Base-by-base conservation (phyloP, 192 early-diverging fungal genomes). In the Coemansia sp. region DNA sequence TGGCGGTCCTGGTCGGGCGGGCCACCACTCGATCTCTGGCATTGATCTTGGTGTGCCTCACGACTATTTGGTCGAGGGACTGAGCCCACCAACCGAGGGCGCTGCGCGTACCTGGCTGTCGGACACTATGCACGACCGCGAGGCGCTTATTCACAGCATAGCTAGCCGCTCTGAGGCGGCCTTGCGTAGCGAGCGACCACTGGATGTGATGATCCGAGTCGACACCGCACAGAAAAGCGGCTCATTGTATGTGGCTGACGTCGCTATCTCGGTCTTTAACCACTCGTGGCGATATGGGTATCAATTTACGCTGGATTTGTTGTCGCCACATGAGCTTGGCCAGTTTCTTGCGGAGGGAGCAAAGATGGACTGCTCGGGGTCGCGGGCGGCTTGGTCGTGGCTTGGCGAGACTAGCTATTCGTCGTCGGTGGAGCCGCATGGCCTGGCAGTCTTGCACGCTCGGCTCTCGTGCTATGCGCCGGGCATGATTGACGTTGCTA, bases 21-120 rank as follows among this genome's bases (percentile, higher is more conserved):
- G 96, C 1, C 94, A 98, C 68, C 94, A 96, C 60, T 94, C 92
- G 45, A 93, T 96, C 58, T 90, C 92, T 21, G 95, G 95, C 16
- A 94, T 95, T 48, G 95, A 96, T 65, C 72, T 95, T 5, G 89
- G 90, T 5, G 86, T 95, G 23, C 93, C 87, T 20, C 85, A 87
- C 59, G 88, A 90, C 62, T 88, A 86, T 9, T 83, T 91, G 65
- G 85, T 83, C 63, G 86, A 77, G 55, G 62, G 77, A 21, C 53
- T 79, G 51, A 79, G 62, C 63, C 74, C 73, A 61, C 81, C 53
- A 64, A 56, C 65, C 42, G 65, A 83, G 68, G 79, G 83, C 65
- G 76, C 85, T 26, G 73, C 77, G 37, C 74, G 79, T 13, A 60
- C 69, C 2, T 74, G 74, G 79, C 57, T 82, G 35, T 67, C 65